Evolutionary conservation across 768 basidiomycete species (phyloP), one percentile per base, ranked within the genome.

Genomic region (Hypholoma fasciculare): DNA sequence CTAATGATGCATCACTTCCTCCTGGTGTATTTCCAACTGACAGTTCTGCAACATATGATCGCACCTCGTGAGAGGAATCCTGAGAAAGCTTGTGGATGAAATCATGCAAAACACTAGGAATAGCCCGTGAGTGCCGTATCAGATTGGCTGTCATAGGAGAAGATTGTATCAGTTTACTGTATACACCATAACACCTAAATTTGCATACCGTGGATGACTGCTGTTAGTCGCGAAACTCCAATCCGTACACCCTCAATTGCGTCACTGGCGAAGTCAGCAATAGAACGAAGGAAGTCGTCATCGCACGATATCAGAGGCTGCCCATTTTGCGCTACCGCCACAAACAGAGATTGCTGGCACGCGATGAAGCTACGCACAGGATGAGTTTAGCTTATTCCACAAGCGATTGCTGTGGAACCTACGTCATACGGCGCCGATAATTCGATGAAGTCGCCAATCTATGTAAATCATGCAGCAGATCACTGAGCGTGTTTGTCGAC

Each of bases 231-330:
- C n/a, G 95, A 88, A 2, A 94, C 80, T 7, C 86, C 89, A 56
- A 97, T 93, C 47, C 94, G 82, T 36, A 97, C 94, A 59, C 93
- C 94, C 51, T 90, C 79, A 12, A 96, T 86, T 37, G 68, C 66
- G 67, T 98, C 96, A 34, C 76, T 67, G 4, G 83, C 82, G 42
- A 96, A 77, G 44, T 68, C 65, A 26, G 76, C 71, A 17, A 96
- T 71, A n/a, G 77, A 72, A 56, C 76, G 69, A 74, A 92, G 82
- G 59, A 86, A 82, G 61, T 68, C 72, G 62, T 76, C 79, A 64
- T 79, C 82, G 56, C 72, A 71, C 30, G 76, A 65, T 57, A 80
- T 71, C 3, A 71, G 61, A 14, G 72, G 65, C 53, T 68, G 73
- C 36, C 74, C 73, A 47, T 72, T 68, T 23, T 47, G 53, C 44